These are phyloP conservation scores for Aspergillus novoparasiticus DNA, from an alignment of 2,329 filamentous ascomycete genomes.

Conservation along the genomic window DNA sequence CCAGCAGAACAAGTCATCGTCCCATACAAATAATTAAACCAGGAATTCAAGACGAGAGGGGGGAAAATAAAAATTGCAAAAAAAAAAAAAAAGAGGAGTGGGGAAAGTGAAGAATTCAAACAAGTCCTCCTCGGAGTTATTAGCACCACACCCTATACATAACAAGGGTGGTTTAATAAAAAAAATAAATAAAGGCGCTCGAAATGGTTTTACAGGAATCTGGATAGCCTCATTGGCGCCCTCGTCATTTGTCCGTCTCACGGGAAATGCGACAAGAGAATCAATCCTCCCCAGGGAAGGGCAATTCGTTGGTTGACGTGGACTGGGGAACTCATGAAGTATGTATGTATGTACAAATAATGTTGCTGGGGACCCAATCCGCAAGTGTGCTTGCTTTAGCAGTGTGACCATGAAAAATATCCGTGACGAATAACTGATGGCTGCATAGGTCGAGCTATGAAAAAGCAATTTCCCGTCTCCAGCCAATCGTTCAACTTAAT, in stretches of 20 bases:
- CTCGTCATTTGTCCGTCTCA: neutral
- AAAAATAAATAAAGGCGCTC: too few relatives aligned
- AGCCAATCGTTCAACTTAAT: slow-evolving; percentile 10
- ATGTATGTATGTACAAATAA: neutral
- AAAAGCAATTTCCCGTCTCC: slow-evolving; percentile 8
- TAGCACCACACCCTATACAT: neutral
- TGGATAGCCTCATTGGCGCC: slow-evolving; percentile 5
- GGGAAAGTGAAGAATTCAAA: neutral
- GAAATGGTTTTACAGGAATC: neutral
- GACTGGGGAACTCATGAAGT: neutral
- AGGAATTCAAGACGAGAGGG: neutral
- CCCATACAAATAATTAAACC: neutral
- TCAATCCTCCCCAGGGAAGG: neutral
- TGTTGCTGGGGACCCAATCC: neutral
- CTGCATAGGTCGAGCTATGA: slow-evolving; percentile 4
- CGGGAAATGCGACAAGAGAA: neutral
- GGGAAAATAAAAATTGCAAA: neutral
- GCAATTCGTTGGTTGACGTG: slow-evolving; percentile 3
- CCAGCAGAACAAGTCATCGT: neutral
- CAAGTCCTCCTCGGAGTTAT: neutral
- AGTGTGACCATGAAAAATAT: neutral
- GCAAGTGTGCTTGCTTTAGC: neutral
- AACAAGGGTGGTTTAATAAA: neutral
- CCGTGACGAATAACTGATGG: slow-evolving; percentile 5
- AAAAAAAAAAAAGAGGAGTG: neutral